Conservation (phyloP, 495 filamentous ascomycete genomes). For the Podospora conica region DNA sequence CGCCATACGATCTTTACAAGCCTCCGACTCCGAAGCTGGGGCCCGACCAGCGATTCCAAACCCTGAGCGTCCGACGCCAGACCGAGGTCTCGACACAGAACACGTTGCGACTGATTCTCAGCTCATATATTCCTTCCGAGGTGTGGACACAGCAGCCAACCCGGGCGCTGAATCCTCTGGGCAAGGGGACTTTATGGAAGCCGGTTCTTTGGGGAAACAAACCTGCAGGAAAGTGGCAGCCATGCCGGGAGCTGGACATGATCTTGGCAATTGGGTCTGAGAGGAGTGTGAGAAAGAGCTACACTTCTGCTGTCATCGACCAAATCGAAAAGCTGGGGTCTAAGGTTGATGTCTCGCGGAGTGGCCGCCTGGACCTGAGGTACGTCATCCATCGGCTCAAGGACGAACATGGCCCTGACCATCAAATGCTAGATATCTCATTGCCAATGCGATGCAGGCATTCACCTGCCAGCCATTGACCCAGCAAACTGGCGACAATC, state of each 20-base stretch:
- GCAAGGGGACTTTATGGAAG: slow-evolving; percentile 36
- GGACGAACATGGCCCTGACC: background rate
- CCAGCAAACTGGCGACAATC: slow-evolving; percentile 40
- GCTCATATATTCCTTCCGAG: slow-evolving; percentile 31
- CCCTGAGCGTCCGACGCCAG: slow-evolving; percentile 28
- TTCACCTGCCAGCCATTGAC: slow-evolving; percentile 40
- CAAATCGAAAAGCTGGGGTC: slow-evolving; percentile 40
- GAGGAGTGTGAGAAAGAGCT: slow-evolving; percentile 30
- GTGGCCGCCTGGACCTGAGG: slow-evolving; percentile 39
- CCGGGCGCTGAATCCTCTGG: slow-evolving; percentile 30
- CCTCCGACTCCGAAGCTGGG: slow-evolving; percentile 12
- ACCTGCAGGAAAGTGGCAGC: slow-evolving; percentile 8
- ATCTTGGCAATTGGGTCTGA: slow-evolving; percentile 43
- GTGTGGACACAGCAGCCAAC: slow-evolving; percentile 32
- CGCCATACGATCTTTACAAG: slow-evolving; percentile 6
- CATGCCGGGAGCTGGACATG: slow-evolving; percentile 32
- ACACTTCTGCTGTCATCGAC: slow-evolving; percentile 28
- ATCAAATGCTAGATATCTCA: slow-evolving; percentile 32
- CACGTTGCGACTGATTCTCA: slow-evolving; percentile 34
- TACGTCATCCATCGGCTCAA: slow-evolving; percentile 14
- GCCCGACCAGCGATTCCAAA: slow-evolving; percentile 26
- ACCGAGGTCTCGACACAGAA: slow-evolving; percentile 41
- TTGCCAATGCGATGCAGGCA: slow-evolving; percentile 44
- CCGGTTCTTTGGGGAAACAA: slow-evolving; percentile 32
- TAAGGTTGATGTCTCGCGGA: slow-evolving; percentile 28